Percentiles rank a stretch among this genome's conserved stretches.
Evolutionary conservation across 2,329 filamentous ascomycete genomes (phyloP).

Genomic region (Trichoderma sp.): DNA sequence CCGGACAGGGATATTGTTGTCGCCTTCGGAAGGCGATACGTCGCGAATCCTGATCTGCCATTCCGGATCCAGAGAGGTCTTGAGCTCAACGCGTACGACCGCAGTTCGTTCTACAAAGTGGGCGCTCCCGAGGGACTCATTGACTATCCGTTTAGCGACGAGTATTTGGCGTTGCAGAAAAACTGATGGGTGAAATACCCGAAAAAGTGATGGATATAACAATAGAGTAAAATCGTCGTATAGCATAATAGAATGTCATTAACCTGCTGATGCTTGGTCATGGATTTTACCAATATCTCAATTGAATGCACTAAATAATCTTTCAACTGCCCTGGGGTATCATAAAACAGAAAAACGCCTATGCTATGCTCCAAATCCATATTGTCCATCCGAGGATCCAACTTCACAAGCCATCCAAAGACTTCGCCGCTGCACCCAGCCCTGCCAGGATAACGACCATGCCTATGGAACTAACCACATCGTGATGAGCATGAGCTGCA

Average conservation of each 20-base stretch:
- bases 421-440: slow-evolving; percentile 16
- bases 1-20: slow-evolving; percentile 33
- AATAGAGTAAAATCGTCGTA: neutral
- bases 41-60: slow-evolving; percentile 28
- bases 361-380: neutral
- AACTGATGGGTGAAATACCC: too few species aligned
- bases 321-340: neutral
- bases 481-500: neutral
- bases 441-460: slow-evolving; percentile 20
- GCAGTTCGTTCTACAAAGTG: slow-evolving; percentile 32
- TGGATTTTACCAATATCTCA: neutral
- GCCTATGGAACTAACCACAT: neutral
- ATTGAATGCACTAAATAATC: neutral
- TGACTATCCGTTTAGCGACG: slow-evolving; percentile 23
- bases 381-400: neutral
- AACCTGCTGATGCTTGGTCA: neutral
- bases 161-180: neutral
- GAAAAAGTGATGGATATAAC: neutral
- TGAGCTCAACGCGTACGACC: slow-evolving; percentile 30
- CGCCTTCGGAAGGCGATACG: slow-evolving; percentile 31
- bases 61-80: slow-evolving; percentile 28
- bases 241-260: neutral
- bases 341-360: neutral
- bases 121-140: slow-evolving; percentile 24
- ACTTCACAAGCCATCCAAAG: neutral